These are phyloP conservation scores for Cornus suecica DNA, from an alignment of 148 eudicot genomes.

Conservation along the genomic window DNA sequence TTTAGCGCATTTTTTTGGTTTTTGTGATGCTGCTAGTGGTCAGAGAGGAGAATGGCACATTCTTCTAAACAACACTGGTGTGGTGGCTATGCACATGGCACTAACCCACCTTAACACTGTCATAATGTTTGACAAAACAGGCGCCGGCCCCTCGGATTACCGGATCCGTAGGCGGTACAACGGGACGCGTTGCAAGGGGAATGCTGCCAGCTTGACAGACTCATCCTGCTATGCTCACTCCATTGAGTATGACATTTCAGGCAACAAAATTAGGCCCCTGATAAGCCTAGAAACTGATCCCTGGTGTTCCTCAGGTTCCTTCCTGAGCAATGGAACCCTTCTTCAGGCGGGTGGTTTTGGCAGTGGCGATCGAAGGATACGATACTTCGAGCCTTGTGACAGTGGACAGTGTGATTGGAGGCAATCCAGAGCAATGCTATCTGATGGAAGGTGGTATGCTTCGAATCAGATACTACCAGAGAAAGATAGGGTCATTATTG, in stretches of 20 bases:
- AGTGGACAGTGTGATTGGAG: slow-evolving; percentile 44
- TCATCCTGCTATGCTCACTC: slow-evolving; percentile 63
- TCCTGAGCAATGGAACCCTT: slow-evolving; percentile 56
- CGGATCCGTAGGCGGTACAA: slow-evolving; percentile 22
- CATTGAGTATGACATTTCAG: slow-evolving; percentile 42
- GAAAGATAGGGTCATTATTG: slow-evolving; percentile 42
- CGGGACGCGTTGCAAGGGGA: slow-evolving; percentile 24
- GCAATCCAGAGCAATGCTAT: slow-evolving; percentile 14
- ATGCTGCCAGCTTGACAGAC: slow-evolving; percentile 15
- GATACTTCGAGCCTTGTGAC: slow-evolving; percentile 41
- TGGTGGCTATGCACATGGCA: slow-evolving; percentile 69
- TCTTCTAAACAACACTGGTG: slow-evolving; percentile 49
- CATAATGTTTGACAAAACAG: slow-evolving; percentile 49
- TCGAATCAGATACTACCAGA: slow-evolving; percentile 42
- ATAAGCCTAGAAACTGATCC: slow-evolving; percentile 31
- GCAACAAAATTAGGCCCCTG: slow-evolving; percentile 38
- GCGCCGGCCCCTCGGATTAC: slow-evolving; percentile 42
- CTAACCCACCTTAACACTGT: slow-evolving; percentile 50
- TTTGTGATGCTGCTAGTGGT: neutral
- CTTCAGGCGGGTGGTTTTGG: slow-evolving; percentile 52
- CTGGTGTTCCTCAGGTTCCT: slow-evolving; percentile 58
- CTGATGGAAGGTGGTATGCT: slow-evolving; percentile 48
- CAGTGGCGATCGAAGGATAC: slow-evolving; percentile 30
- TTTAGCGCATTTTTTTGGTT: neutral
- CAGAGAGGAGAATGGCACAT: slow-evolving; percentile 43